Conservation (phyloP, 768 basidiomycete species). For the Naganishia randhawae region DNA sequence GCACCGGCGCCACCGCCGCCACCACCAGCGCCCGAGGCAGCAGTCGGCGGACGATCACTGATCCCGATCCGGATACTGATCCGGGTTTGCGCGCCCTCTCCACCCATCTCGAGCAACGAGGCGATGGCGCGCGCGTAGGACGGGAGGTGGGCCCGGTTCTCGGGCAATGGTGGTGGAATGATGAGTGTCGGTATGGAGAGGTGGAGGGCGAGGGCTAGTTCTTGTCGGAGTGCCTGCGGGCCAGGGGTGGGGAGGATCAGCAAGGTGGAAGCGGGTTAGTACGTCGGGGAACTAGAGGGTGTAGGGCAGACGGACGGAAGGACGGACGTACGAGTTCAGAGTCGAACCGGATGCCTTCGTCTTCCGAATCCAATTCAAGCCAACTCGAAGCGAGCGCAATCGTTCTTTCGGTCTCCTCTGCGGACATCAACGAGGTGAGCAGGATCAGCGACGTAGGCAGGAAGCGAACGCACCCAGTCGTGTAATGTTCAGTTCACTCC, state of each 20-base stretch:
- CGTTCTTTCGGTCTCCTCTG: conserved; percentile 53
- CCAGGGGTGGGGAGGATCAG: too few relatives aligned
- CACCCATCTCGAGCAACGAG: conserved; percentile 62
- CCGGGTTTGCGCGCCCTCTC: conserved; percentile 61
- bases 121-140: conserved; percentile 89
- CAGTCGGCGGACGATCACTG: conserved; percentile 50
- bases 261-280: too few relatives aligned
- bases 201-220: conserved; percentile 87
- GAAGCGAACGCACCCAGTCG: conserved; percentile 66
- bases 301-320: background rate
- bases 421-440: background rate
- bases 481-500: conserved; percentile 84
- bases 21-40: background rate
- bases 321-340: conserved; percentile 75
- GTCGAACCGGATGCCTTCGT: conserved; percentile 92
- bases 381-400: conserved; percentile 83
- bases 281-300: background rate
- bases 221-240: conserved; percentile 79
- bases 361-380: conserved; percentile 87
- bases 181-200: conserved; percentile 79
- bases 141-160: conserved; percentile 65
- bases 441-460: conserved; percentile 15
- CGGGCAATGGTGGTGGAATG: conserved; percentile 78
- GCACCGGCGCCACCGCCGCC: background rate
- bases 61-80: conserved; percentile 67